A percentile compares a stretch with the other conserved stretches of the same genome.
phyloP scores from a whole-genome alignment of 352 stramenopile genomes.

The Phytopythium cucurbitacearum region DNA sequence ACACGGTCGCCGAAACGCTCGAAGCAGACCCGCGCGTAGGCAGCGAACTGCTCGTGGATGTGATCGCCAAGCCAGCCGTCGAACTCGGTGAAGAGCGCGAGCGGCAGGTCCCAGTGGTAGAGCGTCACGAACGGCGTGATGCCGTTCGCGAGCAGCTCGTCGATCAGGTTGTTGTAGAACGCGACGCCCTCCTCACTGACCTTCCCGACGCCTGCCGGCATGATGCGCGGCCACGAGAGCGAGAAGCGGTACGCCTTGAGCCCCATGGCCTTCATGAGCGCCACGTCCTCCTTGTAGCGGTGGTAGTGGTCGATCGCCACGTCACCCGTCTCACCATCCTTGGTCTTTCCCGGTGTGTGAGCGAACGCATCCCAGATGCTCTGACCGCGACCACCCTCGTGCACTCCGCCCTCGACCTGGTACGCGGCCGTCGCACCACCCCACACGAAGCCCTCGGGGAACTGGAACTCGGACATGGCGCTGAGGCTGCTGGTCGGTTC shows the following conservation, averaged over 20 bases:
- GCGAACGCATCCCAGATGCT: slow-evolving; percentile 92
- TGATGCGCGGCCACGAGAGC: slow-evolving; percentile 90
- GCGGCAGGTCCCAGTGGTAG: slow-evolving; percentile 95
- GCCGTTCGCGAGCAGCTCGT: slow-evolving; percentile 70
- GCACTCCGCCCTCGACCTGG: slow-evolving; percentile 90
- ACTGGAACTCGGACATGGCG: slow-evolving; percentile 29
- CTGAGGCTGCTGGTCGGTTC: neutral
- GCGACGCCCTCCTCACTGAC: slow-evolving; percentile 84
- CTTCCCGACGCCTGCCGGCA: slow-evolving; percentile 64
- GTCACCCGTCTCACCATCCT: slow-evolving; percentile 77
- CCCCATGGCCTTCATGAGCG: slow-evolving; percentile 88
- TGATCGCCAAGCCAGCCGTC: slow-evolving; percentile 10
- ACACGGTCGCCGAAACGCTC: slow-evolving; percentile 88
- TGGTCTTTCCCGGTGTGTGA: slow-evolving; percentile 46
- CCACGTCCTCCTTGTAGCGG: slow-evolving; percentile 83
- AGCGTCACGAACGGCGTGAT: slow-evolving; percentile 92
- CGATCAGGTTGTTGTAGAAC: slow-evolving; percentile 91
- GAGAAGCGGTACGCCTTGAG: slow-evolving; percentile 90
- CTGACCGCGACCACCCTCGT: slow-evolving; percentile 78
- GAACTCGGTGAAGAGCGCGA: slow-evolving; percentile 33
- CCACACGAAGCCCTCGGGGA: slow-evolving; percentile 75
- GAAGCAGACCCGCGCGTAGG: slow-evolving; percentile 89
- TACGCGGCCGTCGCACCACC: slow-evolving; percentile 88
- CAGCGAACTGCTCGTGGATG: slow-evolving; percentile 48
- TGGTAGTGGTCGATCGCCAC: slow-evolving; percentile 91